A percentile compares a stretch with the other conserved stretches of the same genome.
Conservation (phyloP, 129 eudicot genomes). For the Mikania micrantha region DNA sequence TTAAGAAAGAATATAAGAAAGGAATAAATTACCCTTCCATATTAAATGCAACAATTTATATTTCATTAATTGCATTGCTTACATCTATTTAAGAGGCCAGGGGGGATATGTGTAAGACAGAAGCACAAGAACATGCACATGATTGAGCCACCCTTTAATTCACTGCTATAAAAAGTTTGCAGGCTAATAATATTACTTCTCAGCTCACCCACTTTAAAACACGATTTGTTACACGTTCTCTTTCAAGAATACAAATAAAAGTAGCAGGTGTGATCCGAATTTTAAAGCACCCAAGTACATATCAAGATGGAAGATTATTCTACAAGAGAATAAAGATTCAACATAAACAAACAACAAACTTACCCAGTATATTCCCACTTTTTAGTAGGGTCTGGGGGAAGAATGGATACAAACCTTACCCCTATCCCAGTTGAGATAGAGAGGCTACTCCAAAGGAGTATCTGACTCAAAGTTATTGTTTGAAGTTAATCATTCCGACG, state of each 20-base stretch:
- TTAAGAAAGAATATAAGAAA: neutral
- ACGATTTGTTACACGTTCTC: neutral
- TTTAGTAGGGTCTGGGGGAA: no score
- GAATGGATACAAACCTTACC: no score
- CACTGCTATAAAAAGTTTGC: neutral
- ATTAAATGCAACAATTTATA: neutral
- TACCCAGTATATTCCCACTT: no score
- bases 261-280: neutral
- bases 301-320: neutral
- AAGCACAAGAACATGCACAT: neutral
- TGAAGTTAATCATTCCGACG: no score
- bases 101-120: neutral
- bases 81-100: no score
- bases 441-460: no score
- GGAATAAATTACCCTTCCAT: neutral
- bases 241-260: neutral
- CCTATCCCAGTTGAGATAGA: no score
- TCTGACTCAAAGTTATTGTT: no score
- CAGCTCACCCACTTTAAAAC: neutral
- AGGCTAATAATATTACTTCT: neutral
- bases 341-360: no score
- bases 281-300: neutral
- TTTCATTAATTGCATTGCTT: neutral
- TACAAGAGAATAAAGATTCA: neutral
- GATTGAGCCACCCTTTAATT: neutral